Evolutionary conservation across 1,284 basidiomycete species (phyloP).

Genomic region (Tranzscheliella williamsii): DNA sequence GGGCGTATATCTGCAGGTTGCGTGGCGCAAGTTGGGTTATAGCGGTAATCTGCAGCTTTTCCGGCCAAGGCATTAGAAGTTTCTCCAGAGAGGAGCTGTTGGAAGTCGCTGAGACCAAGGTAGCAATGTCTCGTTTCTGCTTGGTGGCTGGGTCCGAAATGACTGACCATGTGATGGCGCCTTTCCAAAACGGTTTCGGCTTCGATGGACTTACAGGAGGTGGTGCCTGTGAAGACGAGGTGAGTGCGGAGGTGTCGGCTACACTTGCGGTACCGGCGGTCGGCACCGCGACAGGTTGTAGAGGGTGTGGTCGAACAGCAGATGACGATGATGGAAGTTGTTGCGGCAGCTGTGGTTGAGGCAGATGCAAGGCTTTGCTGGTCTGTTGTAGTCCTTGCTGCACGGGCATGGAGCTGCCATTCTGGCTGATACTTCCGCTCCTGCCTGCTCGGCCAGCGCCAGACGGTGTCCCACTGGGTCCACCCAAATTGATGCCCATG

Average conservation of each 20-base stretch:
- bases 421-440: conserved; percentile 15
- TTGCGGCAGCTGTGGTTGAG: not conserved
- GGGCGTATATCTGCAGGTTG: conserved; percentile 37
- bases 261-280: not conserved
- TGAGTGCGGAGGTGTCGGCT: conserved; percentile 1
- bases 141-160: conserved; percentile 28
- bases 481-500: conserved; percentile 42
- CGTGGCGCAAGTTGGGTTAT: conserved; percentile 34
- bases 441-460: conserved; percentile 7
- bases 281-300: not conserved
- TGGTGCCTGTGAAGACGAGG: too few relatives aligned
- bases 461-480: conserved; percentile 20
- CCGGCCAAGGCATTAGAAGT: conserved; percentile 34
- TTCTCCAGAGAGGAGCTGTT: conserved; percentile 16
- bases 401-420: not conserved
- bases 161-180: conserved; percentile 46
- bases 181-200: conserved; percentile 46
- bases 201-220: conserved; percentile 9
- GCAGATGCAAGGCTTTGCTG: not conserved
- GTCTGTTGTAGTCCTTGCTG: not conserved
- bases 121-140: conserved; percentile 34
- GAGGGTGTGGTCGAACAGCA: not conserved
- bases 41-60: conserved; percentile 38
- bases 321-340: not conserved
- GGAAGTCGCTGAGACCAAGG: conserved; percentile 42